phyloP scores from a whole-genome alignment of 2,329 filamentous ascomycete genomes.

The Lecanicillium sp. region DNA sequence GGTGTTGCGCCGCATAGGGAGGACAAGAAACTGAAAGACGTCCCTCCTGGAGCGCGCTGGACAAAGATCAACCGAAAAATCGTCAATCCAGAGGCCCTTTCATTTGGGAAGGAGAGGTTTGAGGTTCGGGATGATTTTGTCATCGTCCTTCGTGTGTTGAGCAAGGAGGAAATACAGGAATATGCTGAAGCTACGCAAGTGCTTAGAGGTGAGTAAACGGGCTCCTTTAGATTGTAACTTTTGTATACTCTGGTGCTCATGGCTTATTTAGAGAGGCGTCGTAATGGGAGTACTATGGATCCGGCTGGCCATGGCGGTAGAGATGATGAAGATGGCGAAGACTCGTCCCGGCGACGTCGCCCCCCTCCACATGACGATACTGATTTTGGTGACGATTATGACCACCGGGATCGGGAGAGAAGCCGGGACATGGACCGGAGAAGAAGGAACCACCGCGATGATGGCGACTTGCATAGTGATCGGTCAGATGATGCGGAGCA shows the following conservation, averaged over 20 bases:
- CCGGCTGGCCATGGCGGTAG: too few relatives aligned
- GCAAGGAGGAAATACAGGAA: slow-evolving; percentile 80
- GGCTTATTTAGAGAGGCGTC: slow-evolving; percentile 2
- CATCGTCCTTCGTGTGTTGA: slow-evolving; percentile 81
- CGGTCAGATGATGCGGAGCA: too few relatives aligned
- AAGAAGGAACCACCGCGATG: too few relatives aligned
- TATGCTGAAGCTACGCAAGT: slow-evolving; percentile 76
- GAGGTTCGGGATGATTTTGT: slow-evolving; percentile 91
- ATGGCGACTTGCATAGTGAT: too few relatives aligned
- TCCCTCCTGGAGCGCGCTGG: slow-evolving; percentile 75
- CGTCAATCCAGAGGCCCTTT: slow-evolving; percentile 82
- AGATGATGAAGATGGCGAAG: too few relatives aligned
- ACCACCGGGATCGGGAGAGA: too few relatives aligned
- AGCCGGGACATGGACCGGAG: too few relatives aligned
- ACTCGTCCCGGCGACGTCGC: too few relatives aligned
- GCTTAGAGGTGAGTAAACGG: slow-evolving; percentile 57
- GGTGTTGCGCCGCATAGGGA: slow-evolving; percentile 93
- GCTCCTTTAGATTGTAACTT: background rate
- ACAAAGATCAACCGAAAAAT: slow-evolving; percentile 84
- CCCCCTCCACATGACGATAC: too few relatives aligned
- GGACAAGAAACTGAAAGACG: slow-evolving; percentile 61
- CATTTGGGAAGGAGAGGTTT: slow-evolving; percentile 80
- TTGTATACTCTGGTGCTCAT: slow-evolving; percentile 5
- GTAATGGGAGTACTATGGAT: background rate
- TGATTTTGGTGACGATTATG: too few relatives aligned